A percentile compares a stretch with the other conserved stretches of the same genome.
Evolutionary conservation across 2,329 filamentous ascomycete genomes (phyloP).

Genomic region (Fusarium torulosum): DNA sequence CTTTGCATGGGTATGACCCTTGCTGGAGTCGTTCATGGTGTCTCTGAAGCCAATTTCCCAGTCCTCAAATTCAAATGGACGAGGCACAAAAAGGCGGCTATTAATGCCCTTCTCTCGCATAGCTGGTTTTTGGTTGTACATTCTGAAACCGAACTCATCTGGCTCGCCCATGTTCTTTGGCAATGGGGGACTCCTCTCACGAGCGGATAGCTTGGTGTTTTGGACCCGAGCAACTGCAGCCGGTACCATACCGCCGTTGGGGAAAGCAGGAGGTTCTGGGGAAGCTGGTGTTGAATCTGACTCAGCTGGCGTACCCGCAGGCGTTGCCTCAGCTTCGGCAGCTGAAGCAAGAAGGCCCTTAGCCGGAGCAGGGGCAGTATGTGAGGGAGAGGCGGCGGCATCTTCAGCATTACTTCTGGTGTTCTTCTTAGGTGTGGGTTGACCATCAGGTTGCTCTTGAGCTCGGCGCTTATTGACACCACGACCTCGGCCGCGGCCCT

Average conservation of each 20-base stretch:
- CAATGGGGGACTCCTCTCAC: constrained; percentile 55
- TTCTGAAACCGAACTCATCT: constrained; percentile 66
- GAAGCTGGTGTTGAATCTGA: constrained; percentile 55
- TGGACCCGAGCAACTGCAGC: constrained; percentile 45
- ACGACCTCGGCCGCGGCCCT: constrained; percentile 51
- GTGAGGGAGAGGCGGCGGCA: constrained; percentile 43
- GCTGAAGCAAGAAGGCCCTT: constrained; percentile 58
- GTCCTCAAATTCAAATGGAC: constrained; percentile 61
- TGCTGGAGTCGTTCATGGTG: constrained; percentile 67
- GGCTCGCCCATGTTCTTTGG: constrained; percentile 59
- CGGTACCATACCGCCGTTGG: constrained; percentile 48
- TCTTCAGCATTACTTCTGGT: constrained; percentile 54
- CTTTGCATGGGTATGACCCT: constrained; percentile 65
- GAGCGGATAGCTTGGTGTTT: constrained; percentile 49
- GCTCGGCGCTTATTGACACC: constrained; percentile 63
- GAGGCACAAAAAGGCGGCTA: constrained; percentile 65
- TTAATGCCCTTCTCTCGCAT: constrained; percentile 61
- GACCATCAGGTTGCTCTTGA: constrained; percentile 62
- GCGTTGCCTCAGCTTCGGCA: constrained; percentile 53
- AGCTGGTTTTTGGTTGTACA: constrained; percentile 57
- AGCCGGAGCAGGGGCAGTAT: constrained; percentile 49
- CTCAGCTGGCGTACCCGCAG: constrained; percentile 52
- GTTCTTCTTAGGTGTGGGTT: constrained; percentile 63
- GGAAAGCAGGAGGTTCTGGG: constrained; percentile 50
- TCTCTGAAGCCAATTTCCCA: constrained; percentile 72